phyloP scores from a whole-genome alignment of 2,329 filamentous ascomycete genomes.

The Mycosphaerella arachidis region DNA sequence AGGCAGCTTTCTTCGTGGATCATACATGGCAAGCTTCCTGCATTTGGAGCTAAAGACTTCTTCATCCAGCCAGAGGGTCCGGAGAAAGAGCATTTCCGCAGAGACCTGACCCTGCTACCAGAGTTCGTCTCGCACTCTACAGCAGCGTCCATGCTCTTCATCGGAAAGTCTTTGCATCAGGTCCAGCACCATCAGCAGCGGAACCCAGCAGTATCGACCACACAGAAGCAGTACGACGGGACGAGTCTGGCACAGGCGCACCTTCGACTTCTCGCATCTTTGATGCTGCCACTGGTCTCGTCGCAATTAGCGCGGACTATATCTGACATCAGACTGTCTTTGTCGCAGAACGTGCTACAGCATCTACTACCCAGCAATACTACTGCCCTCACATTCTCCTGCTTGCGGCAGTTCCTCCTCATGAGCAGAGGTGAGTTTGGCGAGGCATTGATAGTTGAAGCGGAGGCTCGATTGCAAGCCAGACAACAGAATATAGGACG shows the following conservation, averaged over 20 bases:
- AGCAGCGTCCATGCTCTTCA: constrained; percentile 80
- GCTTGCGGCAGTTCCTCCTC: constrained; percentile 82
- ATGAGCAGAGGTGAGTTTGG: constrained; percentile 88
- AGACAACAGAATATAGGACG: constrained; percentile 59
- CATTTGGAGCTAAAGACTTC: constrained; percentile 76
- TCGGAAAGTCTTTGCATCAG: constrained; percentile 84
- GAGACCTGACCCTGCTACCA: constrained; percentile 62
- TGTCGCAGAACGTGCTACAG: constrained; percentile 80
- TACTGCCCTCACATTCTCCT: constrained; percentile 69
- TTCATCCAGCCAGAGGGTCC: constrained; percentile 54
- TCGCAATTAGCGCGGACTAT: constrained; percentile 68
- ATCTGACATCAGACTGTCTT: constrained; percentile 68
- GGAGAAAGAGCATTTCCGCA: constrained; percentile 48
- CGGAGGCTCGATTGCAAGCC: constrained; percentile 71
- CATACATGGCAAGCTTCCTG: constrained; percentile 77
- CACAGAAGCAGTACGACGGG: constrained; percentile 32
- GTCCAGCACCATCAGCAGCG: constrained; percentile 49
- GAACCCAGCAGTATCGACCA: constrained; percentile 3
- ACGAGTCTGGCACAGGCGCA: constrained; percentile 63
- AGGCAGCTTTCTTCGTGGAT: constrained; percentile 88
- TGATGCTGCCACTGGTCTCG: constrained; percentile 70
- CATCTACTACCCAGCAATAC: constrained; percentile 72
- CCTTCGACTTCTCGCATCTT: constrained; percentile 61
- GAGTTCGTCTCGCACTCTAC: constrained; percentile 71
- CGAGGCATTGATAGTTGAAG: constrained; percentile 76